Evolutionary conservation across 192 early-diverging fungal species (phyloP).

Genomic region (Diversispora epigaea): DNA sequence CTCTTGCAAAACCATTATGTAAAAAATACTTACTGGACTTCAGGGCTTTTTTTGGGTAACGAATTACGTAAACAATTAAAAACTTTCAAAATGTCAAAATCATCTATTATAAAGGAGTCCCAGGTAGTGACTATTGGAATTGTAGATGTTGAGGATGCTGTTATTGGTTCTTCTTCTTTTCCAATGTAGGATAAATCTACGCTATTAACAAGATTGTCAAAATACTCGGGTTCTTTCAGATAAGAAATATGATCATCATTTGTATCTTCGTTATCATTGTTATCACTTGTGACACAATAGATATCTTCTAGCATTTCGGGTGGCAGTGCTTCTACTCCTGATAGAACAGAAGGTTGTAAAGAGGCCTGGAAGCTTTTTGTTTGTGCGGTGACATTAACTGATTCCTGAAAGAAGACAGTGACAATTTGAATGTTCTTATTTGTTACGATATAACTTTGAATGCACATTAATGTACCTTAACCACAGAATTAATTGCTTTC

Average conservation of each 20-base stretch:
- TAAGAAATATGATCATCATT: conserved; percentile 18
- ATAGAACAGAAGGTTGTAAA: not conserved
- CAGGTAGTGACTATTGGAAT: conserved; percentile 15
- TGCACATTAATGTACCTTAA: conserved; percentile 25
- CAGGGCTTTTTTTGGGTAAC: conserved; percentile 10
- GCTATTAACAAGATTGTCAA: conserved; percentile 8
- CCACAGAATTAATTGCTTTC: not conserved
- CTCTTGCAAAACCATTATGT: not conserved
- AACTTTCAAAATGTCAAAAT: conserved; percentile 11
- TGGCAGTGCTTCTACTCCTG: too few species aligned
- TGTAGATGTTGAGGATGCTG: not conserved
- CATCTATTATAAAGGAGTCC: conserved; percentile 7
- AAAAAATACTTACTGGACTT: conserved; percentile 30
- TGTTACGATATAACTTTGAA: conserved; percentile 19
- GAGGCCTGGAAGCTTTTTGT: not conserved
- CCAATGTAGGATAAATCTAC: conserved; percentile 16
- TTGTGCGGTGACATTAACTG: conserved; percentile 7
- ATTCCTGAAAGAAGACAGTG: conserved; percentile 24
- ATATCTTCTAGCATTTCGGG: too few species aligned
- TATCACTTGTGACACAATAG: too few species aligned
- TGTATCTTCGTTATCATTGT: not conserved
- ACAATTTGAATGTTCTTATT: conserved; percentile 24
- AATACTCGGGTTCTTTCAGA: conserved; percentile 25
- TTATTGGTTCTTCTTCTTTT: conserved; percentile 12
- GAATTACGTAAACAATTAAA: not conserved